Conservation (phyloP, 2,329 filamentous ascomycete genomes). For the Arthroderma sp. region DNA sequence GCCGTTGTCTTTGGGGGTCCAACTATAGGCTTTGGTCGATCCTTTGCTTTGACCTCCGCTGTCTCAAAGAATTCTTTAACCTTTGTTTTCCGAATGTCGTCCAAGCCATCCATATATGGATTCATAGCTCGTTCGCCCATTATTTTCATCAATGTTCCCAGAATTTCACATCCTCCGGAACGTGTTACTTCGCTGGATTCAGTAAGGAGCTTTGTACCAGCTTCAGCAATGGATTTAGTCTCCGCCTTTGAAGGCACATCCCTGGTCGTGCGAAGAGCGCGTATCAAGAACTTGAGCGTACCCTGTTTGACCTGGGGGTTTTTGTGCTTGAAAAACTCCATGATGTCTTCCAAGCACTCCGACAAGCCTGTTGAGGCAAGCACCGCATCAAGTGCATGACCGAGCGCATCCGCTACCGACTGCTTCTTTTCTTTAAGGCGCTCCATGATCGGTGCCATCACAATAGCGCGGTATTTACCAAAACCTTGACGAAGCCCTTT, state of each 20-base stretch:
- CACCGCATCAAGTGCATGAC: constrained; percentile 64
- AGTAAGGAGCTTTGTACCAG: constrained; percentile 74
- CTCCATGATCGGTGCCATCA: constrained; percentile 87
- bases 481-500: constrained; percentile 72
- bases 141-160: constrained; percentile 97
- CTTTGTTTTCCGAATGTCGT: constrained; percentile 90
- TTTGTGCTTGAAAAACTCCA: constrained; percentile 77
- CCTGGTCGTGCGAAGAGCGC: constrained; percentile 69
- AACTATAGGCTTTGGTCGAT: constrained; percentile 69
- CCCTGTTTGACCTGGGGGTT: constrained; percentile 97
- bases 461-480: constrained; percentile 61
- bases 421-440: constrained; percentile 95
- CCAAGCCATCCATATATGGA: constrained; percentile 76
- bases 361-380: constrained; percentile 55
- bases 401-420: constrained; percentile 73
- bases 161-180: constrained; percentile 77
- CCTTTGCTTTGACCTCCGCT: constrained; percentile 76
- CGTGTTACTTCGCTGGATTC: constrained; percentile 78
- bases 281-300: constrained; percentile 82
- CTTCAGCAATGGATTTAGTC: constrained; percentile 73
- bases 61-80: constrained; percentile 83
- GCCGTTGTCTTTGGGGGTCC: constrained; percentile 46
- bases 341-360: constrained; percentile 83
- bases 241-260: constrained; percentile 76
- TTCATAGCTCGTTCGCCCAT: constrained; percentile 94